Conservation (phyloP, 106 monocot species). For the Amphibolis antarctica region DNA sequence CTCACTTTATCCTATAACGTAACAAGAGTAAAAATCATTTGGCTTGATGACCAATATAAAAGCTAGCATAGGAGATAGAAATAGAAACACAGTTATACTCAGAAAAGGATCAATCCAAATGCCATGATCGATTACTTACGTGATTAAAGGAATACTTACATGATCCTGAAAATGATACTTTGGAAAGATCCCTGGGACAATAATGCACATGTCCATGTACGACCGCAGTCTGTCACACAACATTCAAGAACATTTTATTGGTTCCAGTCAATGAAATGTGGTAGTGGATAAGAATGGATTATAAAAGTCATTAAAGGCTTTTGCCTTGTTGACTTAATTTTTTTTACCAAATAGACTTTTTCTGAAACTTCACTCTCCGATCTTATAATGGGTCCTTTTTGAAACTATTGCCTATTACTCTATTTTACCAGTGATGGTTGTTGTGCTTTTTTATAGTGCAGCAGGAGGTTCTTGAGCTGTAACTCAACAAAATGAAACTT, state of each 20-base stretch:
- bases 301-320: neutral
- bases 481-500: neutral
- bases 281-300: neutral
- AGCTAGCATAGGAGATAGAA: neutral
- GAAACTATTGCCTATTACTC: neutral
- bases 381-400: neutral
- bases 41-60: neutral
- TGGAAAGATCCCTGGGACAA: constrained; percentile 66
- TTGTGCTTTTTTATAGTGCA: no score
- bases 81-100: neutral
- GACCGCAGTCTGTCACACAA: constrained; percentile 52
- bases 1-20: constrained; percentile 56
- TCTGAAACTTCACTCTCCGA: neutral
- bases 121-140: neutral
- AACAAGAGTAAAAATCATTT: neutral
- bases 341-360: no score
- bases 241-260: constrained; percentile 1
- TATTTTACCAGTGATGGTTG: no score
- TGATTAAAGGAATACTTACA: constrained; percentile 24
- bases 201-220: constrained; percentile 85
- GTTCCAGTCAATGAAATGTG: neutral
- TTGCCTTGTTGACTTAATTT: no score
- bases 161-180: constrained; percentile 29
- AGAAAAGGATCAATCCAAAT: constrained; percentile 1
- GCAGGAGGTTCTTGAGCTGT: no score